phyloP scores from a whole-genome alignment of 2,329 filamentous ascomycete species.

The Dothidotthia symphoricarpi region DNA sequence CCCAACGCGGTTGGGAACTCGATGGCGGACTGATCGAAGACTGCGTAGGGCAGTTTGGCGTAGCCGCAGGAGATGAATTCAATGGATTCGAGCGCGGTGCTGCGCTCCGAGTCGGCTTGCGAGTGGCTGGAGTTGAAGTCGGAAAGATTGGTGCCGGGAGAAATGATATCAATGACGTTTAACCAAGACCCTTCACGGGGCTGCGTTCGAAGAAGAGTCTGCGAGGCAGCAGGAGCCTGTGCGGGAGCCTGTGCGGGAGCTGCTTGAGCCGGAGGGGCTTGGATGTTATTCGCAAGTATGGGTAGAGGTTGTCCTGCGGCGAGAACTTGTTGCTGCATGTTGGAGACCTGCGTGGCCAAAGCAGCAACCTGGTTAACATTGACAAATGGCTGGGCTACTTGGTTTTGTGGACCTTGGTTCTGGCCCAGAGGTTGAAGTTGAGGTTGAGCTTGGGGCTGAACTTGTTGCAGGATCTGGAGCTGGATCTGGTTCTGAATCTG shows the following conservation, averaged over 20 bases:
- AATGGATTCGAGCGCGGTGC: constrained; percentile 44
- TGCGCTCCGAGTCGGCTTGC: constrained; percentile 24
- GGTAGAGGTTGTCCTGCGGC: background rate
- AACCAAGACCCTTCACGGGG: constrained; percentile 52
- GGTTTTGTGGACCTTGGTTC: constrained; percentile 2
- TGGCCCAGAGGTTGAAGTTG: background rate
- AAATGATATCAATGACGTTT: constrained; percentile 51
- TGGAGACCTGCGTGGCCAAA: constrained; percentile 2
- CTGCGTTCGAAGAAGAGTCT: constrained; percentile 34
- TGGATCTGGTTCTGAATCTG: background rate
- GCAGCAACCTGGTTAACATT: constrained; percentile 1
- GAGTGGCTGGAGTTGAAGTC: constrained; percentile 43
- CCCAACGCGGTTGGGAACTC: constrained; percentile 18
- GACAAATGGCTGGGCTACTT: constrained; percentile 7
- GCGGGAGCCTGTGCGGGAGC: constrained; percentile 5
- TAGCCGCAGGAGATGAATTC: constrained; percentile 64
- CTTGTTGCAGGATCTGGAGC: constrained; percentile 1
- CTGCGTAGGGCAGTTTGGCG: constrained; percentile 43
- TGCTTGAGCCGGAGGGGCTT: constrained; percentile 2
- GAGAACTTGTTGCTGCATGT: constrained; percentile 4
- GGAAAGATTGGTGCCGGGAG: constrained; percentile 48
- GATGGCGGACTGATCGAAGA: constrained; percentile 38
- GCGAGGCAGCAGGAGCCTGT: constrained; percentile 8
- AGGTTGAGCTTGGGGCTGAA: constrained; percentile 1
- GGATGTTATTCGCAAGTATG: background rate